Conservation (phyloP, 2,329 filamentous ascomycete genomes). For the Fonsecaea monophora region DNA sequence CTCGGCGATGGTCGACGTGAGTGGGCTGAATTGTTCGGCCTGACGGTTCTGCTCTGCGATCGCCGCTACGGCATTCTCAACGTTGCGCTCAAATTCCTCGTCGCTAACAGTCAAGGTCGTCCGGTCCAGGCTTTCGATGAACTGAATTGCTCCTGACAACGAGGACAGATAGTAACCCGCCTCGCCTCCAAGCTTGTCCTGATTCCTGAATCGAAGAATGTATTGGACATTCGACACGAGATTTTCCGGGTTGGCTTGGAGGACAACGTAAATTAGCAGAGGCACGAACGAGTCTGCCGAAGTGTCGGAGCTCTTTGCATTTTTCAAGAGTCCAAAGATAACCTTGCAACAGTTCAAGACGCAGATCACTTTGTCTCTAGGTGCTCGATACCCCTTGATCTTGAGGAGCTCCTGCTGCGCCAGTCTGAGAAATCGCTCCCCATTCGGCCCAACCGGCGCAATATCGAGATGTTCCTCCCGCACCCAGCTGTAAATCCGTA, state of each 20-base stretch:
- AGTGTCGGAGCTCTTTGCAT: constrained; percentile 83
- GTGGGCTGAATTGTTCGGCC: constrained; percentile 53
- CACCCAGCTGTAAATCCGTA: constrained; percentile 96
- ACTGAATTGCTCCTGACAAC: constrained; percentile 84
- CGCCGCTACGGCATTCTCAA: constrained; percentile 93
- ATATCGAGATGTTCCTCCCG: constrained; percentile 94
- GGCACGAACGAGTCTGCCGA: constrained; percentile 97
- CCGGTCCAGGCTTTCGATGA: constrained; percentile 94
- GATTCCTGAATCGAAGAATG: constrained; percentile 93
- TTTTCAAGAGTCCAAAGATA: constrained; percentile 92
- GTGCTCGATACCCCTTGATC: constrained; percentile 96
- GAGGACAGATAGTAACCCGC: constrained; percentile 98
- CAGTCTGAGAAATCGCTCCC: constrained; percentile 82
- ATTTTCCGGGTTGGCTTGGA: constrained; percentile 93
- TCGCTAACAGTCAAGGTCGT: constrained; percentile 92
- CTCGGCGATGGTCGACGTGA: constrained; percentile 47
- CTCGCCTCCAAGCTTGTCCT: constrained; percentile 96
- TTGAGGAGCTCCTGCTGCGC: constrained; percentile 95
- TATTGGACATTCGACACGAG: constrained; percentile 98
- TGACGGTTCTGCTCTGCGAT: constrained; percentile 88
- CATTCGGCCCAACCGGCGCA: constrained; percentile 79
- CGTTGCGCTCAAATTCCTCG: constrained; percentile 92
- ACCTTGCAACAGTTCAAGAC: constrained; percentile 99
- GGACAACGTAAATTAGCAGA: constrained; percentile 90
- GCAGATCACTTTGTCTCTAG: constrained; percentile 97